These are phyloP conservation scores for Apophysomyces sp. DNA, from an alignment of 371 early-diverging fungal genomes.

Conservation along the genomic window DNA sequence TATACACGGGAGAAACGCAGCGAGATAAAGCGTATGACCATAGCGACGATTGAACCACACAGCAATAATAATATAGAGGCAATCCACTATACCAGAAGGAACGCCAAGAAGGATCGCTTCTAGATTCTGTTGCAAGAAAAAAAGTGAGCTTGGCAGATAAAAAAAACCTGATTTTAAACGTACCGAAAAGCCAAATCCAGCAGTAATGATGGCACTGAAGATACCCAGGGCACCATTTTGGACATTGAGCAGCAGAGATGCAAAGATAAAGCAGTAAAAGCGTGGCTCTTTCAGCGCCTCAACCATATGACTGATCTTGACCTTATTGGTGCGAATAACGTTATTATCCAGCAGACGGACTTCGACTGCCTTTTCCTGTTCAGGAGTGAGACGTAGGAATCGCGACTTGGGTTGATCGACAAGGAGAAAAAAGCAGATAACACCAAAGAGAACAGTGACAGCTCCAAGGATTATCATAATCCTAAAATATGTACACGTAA, in stretches of 20 bases:
- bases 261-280: slow-evolving; percentile 25
- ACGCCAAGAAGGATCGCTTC: slow-evolving; percentile 39
- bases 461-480: slow-evolving; percentile 22
- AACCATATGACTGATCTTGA: slow-evolving; percentile 26
- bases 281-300: slow-evolving; percentile 34
- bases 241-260: slow-evolving; percentile 31
- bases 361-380: slow-evolving; percentile 20
- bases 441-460: slow-evolving; percentile 12
- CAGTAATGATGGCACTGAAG: slow-evolving; percentile 37
- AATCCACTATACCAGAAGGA: slow-evolving; percentile 35
- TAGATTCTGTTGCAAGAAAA: slow-evolving; percentile 11
- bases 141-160: neutral
- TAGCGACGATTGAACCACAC: slow-evolving; percentile 35
- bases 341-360: slow-evolving; percentile 29
- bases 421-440: slow-evolving; percentile 17
- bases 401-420: slow-evolving; percentile 23
- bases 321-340: slow-evolving; percentile 20
- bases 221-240: slow-evolving; percentile 39
- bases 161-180: neutral
- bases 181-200: slow-evolving; percentile 44
- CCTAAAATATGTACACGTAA: slow-evolving; percentile 1
- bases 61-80: slow-evolving; percentile 28
- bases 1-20: slow-evolving; percentile 15
- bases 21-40: slow-evolving; percentile 32
- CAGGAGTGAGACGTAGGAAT: slow-evolving; percentile 13